Percentiles rank a stretch among this genome's conserved stretches.
phyloP scores from a whole-genome alignment of 257 asterid genomes.

The Avicennia marina region DNA sequence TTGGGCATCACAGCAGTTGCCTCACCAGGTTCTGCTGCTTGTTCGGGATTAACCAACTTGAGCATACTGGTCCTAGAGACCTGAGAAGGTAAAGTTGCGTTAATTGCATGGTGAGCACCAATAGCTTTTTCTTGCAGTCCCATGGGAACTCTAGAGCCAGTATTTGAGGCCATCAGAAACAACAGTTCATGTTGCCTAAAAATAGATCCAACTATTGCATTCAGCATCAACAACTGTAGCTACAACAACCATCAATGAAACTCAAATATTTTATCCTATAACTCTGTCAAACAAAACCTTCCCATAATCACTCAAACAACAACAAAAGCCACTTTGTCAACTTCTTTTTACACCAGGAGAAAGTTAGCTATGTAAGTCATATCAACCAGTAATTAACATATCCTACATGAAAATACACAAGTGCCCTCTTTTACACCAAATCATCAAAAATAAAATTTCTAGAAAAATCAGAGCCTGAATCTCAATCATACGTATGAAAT shows the following conservation, averaged over 20 bases:
- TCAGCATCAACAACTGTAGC: constrained; percentile 1
- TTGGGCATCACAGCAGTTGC: constrained; percentile 4
- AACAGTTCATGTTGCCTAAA: constrained; percentile 4
- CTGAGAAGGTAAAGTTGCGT: constrained; percentile 38
- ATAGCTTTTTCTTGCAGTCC: constrained; percentile 35
- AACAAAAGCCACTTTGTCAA: no score
- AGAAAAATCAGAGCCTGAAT: constrained; percentile 2
- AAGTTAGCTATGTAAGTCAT: no score
- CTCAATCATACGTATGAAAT: constrained; percentile 7
- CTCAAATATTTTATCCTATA: not conserved
- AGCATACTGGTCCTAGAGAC: constrained; percentile 33
- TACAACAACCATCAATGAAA: not conserved
- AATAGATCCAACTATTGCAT: constrained; percentile 1
- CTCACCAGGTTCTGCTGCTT: constrained; percentile 26
- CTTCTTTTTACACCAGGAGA: no score
- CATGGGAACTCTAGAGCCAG: constrained; percentile 38
- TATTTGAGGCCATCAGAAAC: constrained; percentile 60
- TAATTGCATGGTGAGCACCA: constrained; percentile 31
- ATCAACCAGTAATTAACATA: not conserved
- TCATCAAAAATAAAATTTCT: not conserved
- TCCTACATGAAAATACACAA: not conserved
- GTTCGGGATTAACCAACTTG: constrained; percentile 27
- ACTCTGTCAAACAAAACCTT: no score
- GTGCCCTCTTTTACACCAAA: not conserved
- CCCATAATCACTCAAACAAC: no score